Percentiles rank a stretch among this genome's conserved stretches.
phyloP scores from a whole-genome alignment of 805 yeast genomes.

The Clavispora vitiphila region DNA sequence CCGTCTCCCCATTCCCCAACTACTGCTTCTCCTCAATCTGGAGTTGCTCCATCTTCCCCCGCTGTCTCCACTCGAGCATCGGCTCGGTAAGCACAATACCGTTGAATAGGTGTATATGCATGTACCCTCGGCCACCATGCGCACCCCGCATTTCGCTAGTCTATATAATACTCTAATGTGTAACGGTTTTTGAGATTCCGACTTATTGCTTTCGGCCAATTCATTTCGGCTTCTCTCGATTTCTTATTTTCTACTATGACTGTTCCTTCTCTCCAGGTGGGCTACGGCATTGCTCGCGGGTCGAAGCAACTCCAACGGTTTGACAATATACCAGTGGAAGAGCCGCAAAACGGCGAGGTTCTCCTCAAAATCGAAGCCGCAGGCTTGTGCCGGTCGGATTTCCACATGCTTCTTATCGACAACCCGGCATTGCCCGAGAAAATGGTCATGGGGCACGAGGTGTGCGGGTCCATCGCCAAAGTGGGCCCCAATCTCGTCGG shows the following conservation, averaged over 20 bases:
- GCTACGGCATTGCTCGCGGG: slow-evolving; percentile 31
- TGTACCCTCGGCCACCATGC: background rate
- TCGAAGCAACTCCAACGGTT: slow-evolving; percentile 20
- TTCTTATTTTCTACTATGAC: slow-evolving; percentile 5
- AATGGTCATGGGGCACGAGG: slow-evolving; percentile 43
- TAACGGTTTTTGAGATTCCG: too few species aligned
- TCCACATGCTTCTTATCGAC: slow-evolving; percentile 26
- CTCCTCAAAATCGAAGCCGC: slow-evolving; percentile 39
- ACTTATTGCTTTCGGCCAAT: too few species aligned
- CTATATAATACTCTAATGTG: background rate
- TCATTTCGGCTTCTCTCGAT: too few species aligned
- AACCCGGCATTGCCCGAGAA: slow-evolving; percentile 17
- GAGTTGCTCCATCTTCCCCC: too few species aligned
- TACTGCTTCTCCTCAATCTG: too few species aligned
- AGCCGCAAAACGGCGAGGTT: slow-evolving; percentile 26
- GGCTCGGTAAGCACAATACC: too few species aligned
- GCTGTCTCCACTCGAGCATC: too few species aligned
- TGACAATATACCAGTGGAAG: slow-evolving; percentile 25
- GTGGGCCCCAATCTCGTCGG: slow-evolving; percentile 20
- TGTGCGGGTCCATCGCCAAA: slow-evolving; percentile 33
- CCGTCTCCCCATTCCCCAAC: too few species aligned
- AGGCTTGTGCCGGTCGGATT: slow-evolving; percentile 41
- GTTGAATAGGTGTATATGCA: too few species aligned
- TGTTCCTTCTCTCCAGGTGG: slow-evolving; percentile 26
- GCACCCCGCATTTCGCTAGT: slow-evolving; percentile 1